Percentiles rank a stretch among this genome's conserved stretches.
Conservation (phyloP, 306 rosid species). For the Inga laurina region DNA sequence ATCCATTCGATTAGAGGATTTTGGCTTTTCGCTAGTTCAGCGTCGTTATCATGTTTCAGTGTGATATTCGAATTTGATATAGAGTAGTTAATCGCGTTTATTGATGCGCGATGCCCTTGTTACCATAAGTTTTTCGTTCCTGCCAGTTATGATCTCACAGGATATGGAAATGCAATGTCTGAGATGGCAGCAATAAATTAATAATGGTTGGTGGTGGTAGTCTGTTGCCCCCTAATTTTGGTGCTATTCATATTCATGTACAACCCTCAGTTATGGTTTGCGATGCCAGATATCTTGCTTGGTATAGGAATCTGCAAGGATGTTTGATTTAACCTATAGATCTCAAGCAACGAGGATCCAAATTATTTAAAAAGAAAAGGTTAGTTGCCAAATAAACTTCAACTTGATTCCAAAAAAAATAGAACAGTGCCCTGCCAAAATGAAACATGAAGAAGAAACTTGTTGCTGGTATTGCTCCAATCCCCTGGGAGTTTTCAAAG, state of each 20-base stretch:
- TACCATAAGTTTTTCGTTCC: neutral
- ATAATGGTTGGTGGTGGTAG: neutral
- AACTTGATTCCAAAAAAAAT: neutral
- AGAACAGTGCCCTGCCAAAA: neutral
- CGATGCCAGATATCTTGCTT: neutral
- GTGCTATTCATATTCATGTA: neutral
- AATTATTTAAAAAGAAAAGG: neutral
- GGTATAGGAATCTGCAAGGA: no score
- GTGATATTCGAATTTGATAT: conserved; percentile 14
- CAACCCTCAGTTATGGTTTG: neutral
- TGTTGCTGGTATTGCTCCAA: neutral
- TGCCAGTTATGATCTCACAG: neutral
- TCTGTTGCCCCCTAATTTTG: neutral
- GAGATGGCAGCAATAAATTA: no score
- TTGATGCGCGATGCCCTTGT: conserved; percentile 14
- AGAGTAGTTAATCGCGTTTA: neutral
- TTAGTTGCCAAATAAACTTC: neutral
- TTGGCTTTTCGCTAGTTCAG: conserved; percentile 25
- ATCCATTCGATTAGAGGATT: neutral
- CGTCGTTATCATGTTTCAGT: neutral
- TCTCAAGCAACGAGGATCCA: neutral
- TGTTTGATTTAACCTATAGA: neutral
- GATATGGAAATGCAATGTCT: neutral
- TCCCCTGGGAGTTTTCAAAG: neutral
- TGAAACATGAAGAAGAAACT: neutral